Base-by-base conservation (phyloP, 1,284 basidiomycete species). In the Takashimella koratensis region DNA sequence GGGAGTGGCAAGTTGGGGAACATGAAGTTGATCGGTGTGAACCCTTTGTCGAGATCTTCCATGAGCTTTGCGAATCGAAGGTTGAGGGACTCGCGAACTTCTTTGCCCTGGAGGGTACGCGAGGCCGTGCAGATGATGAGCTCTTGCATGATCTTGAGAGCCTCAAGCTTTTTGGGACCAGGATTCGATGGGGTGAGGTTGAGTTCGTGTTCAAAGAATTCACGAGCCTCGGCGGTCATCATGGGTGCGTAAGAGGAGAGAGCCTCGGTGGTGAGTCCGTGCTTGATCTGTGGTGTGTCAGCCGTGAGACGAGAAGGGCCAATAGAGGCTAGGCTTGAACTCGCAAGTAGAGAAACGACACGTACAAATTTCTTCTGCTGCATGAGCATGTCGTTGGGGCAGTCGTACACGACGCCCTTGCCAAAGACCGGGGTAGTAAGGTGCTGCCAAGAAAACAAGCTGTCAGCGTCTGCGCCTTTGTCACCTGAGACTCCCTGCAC, bases 351-450 rank as follows among this genome's bases (percentile, higher is more conserved):
- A 16, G 8, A 36, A 36, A 36, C 8, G 30, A 36, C 5, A 65
- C 71, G 77, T 59, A 79, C 79, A 63, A 98, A 97, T 75, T 88
- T 90, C 82, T 99, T 99, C 77, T 99, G 96, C 73, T 99, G 94
- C 95, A 99, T 98, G 73, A 99, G 86, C 49, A 91, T 81, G 52
- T 93, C 87, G 75, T 98, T 98, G 26, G 96, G 95, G 53, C 92
- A 86, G 70, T 98, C 95, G 75, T 98, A 98, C 4, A 98, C 95
- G 45, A 98, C 96, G 51, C 92, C 93, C 71, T 93, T 93, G 51
- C 96, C 96, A 67, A 99, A 99, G 20, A 94, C 84, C 3, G 91
- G 91, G 0, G 89, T 93, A 0, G 90, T 94, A 47, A 94, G 77
- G 70, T 89, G 87, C 88, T 36, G 30, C 30, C 30, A 36, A 36